phyloP scores from a whole-genome alignment of 2,329 filamentous ascomycete genomes.

The Cyphellophora attinorum region DNA sequence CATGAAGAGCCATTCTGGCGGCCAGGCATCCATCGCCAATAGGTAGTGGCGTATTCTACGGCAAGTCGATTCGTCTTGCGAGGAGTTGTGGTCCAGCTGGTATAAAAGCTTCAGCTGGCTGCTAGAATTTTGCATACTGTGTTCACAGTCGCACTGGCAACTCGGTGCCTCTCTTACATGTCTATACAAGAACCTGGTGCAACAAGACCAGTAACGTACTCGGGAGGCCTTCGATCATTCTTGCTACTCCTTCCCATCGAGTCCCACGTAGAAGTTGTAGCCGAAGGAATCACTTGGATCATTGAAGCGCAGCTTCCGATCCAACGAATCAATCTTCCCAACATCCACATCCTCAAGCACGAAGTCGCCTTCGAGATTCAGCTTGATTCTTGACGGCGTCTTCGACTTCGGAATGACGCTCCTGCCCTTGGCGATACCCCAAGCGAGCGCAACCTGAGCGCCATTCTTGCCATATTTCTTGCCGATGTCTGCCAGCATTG shows the following conservation, averaged over 20 bases:
- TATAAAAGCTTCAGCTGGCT: too few species aligned
- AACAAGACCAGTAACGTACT: too few species aligned
- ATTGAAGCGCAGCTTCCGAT: slow-evolving; percentile 55
- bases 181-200: too few species aligned
- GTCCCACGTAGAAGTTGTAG: slow-evolving; percentile 48
- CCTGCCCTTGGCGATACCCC: slow-evolving; percentile 43
- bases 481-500: slow-evolving; percentile 39
- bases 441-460: slow-evolving; percentile 45
- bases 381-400: slow-evolving; percentile 26
- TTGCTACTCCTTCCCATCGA: slow-evolving; percentile 48
- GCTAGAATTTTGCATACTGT: too few species aligned
- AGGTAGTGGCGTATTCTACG: too few species aligned
- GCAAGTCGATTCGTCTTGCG: too few species aligned
- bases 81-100: too few species aligned
- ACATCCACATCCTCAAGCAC: slow-evolving; percentile 49
- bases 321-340: slow-evolving; percentile 43
- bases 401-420: slow-evolving; percentile 42
- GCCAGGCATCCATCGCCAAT: too few species aligned
- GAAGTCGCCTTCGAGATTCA: slow-evolving; percentile 45
- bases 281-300: slow-evolving; percentile 48
- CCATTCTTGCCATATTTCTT: slow-evolving; percentile 42
- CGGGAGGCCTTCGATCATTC: too few species aligned
- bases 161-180: too few species aligned
- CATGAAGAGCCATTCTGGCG: too few species aligned
- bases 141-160: too few species aligned